Conservation (phyloP, 2,329 filamentous ascomycete species). For the Phaeosphaeriaceae sp. region DNA sequence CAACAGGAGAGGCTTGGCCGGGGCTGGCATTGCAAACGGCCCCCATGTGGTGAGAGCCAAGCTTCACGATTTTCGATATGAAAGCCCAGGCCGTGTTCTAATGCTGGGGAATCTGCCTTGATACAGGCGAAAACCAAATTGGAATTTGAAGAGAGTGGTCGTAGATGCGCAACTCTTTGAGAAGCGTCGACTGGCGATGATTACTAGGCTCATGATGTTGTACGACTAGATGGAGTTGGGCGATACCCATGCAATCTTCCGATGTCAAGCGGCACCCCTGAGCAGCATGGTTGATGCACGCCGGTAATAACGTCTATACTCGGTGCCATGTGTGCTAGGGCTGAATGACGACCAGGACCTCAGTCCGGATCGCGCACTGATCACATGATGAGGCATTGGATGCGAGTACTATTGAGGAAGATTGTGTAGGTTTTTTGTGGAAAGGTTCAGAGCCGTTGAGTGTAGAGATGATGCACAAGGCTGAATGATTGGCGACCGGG, state of each 20-base stretch:
- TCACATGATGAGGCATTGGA: no score
- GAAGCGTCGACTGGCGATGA: no score
- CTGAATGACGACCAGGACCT: no score
- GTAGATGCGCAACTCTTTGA: no score
- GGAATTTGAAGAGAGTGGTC: not conserved
- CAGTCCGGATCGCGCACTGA: no score
- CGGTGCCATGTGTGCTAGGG: not conserved
- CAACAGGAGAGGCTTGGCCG: not conserved
- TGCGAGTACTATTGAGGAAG: not conserved
- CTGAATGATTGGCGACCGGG: constrained; percentile 8
- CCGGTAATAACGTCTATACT: not conserved
- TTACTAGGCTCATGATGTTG: not conserved
- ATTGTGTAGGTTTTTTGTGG: not conserved
- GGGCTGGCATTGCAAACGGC: not conserved
- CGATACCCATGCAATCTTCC: not conserved
- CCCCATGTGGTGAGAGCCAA: not conserved
- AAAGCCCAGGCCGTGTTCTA: not conserved
- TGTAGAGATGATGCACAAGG: not conserved
- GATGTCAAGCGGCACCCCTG: not conserved
- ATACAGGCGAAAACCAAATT: not conserved
- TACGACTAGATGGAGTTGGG: not conserved
- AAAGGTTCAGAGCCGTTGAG: not conserved
- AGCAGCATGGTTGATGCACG: not conserved
- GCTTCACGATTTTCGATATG: not conserved
- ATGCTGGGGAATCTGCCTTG: not conserved